Conservation (phyloP, 2,329 filamentous ascomycete species). For the Botrytis byssoidea region DNA sequence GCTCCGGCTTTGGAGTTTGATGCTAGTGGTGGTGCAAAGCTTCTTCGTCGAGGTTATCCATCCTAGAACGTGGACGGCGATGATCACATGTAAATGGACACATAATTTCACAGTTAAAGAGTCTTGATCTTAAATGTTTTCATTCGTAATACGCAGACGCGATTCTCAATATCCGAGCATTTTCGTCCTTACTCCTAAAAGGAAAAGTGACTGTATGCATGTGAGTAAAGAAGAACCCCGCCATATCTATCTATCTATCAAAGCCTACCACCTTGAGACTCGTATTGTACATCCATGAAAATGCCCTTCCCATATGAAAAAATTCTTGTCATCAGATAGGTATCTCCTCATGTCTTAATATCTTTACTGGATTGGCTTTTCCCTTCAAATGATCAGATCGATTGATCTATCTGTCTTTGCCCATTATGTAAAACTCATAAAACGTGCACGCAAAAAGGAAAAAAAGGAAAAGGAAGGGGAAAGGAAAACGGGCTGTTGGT, state of each 20-base stretch:
- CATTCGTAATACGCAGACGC: background rate
- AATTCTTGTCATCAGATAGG: background rate
- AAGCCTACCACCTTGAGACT: background rate
- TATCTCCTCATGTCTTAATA: constrained; percentile 3
- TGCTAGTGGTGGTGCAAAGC: background rate
- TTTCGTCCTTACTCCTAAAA: constrained; percentile 3
- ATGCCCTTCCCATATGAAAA: background rate
- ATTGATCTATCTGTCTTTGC: background rate
- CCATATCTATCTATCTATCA: constrained; percentile 1
- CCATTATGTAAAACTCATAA: background rate
- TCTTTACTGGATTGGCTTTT: constrained; percentile 1
- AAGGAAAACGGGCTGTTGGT: constrained; percentile 9
- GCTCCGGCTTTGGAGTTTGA: background rate
- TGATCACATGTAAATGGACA: background rate
- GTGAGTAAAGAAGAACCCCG: background rate
- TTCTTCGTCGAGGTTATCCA: too few species aligned
- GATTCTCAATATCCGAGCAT: background rate
- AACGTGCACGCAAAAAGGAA: background rate
- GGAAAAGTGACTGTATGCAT: background rate
- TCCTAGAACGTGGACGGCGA: background rate
- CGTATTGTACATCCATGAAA: constrained; percentile 10
- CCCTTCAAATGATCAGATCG: background rate
- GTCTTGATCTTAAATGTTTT: background rate
- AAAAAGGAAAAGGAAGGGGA: background rate
- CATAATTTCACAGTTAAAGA: background rate